Base-by-base conservation (phyloP, 1,284 basidiomycete species). In the Xerocomus minutiporus region DNA sequence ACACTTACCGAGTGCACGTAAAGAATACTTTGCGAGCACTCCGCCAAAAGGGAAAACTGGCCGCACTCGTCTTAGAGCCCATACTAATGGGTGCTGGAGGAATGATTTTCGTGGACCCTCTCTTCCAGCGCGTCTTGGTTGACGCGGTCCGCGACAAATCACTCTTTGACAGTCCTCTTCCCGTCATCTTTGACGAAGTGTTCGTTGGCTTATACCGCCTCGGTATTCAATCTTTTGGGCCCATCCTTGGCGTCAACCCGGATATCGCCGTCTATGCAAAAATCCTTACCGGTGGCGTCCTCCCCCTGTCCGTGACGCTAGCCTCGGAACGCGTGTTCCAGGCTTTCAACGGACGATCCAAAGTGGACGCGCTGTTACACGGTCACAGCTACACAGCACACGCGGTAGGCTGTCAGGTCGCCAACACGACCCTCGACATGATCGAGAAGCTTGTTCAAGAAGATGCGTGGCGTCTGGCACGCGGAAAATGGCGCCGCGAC, bases 31-130 rank as follows among this genome's bases (percentile, higher is more conserved):
- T 94, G 3, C 71, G 76, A n/a, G 71, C 70, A 5, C 71, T 91
- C n/a, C 67, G 69, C 48, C 61, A 60, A 54, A 69, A 69, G 1
- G 73, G 70, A 1, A 76, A 72, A 23, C 67, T 87, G 8, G 87
- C 81, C 7, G 90, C 92, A 0, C 77, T 98, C 12, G 83, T 98
- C 12, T 74, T 99, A 35, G 96, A 99, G 68, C 96, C 96, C 0
- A 79, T 97, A 13, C 82, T 97, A 29, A 88, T 98, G 79, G 96
- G 96, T 13, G 95, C 96, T 0, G 96, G 93, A 0, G 96, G 96
- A 0, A 98, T 98, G 96, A 77, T 95, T 38, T 98, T 97, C 66
- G 93, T 98, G 45, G 96, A 99, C 64, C 96, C 96, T 1, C 83
- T 99, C 34, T 98, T 96, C 78, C 96, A 99, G 68, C 82, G 91